phyloP scores from a whole-genome alignment of 2,329 filamentous ascomycete species.

The Trichoderma sp. region DNA sequence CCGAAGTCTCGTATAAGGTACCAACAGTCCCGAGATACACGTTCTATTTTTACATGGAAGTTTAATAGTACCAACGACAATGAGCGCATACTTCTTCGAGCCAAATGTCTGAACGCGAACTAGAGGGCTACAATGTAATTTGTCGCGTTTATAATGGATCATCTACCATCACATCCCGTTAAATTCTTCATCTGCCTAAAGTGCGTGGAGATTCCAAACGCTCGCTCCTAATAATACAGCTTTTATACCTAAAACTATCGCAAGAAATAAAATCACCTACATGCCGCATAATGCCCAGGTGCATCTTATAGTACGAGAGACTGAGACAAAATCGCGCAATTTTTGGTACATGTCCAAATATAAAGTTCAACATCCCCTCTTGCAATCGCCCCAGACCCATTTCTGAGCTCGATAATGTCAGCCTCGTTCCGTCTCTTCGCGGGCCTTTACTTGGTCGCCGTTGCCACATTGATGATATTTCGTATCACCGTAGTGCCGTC shows the following conservation, averaged over 20 bases:
- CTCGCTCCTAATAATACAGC: neutral
- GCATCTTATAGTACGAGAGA: neutral
- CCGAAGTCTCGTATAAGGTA: neutral
- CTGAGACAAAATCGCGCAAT: neutral
- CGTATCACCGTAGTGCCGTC: neutral
- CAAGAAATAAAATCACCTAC: neutral
- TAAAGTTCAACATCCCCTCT: neutral
- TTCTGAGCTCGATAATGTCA: neutral
- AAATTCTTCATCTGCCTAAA: neutral
- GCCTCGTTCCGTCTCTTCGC: neutral
- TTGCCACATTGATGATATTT: neutral
- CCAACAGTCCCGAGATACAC: neutral
- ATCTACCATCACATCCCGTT: neutral
- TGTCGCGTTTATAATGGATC: neutral
- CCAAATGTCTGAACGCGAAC: neutral
- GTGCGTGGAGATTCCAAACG: neutral
- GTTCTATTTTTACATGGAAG: neutral
- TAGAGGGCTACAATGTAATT: neutral
- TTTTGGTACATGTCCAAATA: neutral
- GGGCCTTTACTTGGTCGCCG: conserved; percentile 7
- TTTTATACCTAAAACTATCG: neutral
- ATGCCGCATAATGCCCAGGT: neutral
- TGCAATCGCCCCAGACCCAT: neutral
- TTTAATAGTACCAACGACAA: neutral
- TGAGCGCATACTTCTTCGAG: neutral